Conservation (phyloP, 1,284 basidiomycete genomes). For the Earliella scabrosa region DNA sequence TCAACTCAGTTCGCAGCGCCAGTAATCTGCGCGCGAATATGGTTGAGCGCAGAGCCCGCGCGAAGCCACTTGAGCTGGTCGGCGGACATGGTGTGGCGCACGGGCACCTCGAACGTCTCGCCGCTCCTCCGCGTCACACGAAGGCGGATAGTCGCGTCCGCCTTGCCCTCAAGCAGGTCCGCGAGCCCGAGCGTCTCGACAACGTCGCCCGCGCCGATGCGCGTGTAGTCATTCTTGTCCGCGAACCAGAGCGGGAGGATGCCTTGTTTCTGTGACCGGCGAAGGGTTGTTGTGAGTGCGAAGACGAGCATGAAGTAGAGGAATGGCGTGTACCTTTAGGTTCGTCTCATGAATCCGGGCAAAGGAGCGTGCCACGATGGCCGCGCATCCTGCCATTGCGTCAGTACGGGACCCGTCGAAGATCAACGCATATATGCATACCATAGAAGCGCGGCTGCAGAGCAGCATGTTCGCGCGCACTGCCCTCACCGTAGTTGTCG, state of each 20-base stretch:
- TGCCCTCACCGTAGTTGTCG: slow-evolving; percentile 97
- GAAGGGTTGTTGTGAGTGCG: background rate
- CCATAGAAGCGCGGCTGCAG: slow-evolving; percentile 97
- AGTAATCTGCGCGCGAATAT: slow-evolving; percentile 65
- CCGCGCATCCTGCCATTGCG: slow-evolving; percentile 62
- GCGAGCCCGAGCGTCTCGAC: slow-evolving; percentile 60
- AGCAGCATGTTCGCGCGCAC: slow-evolving; percentile 97
- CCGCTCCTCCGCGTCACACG: slow-evolving; percentile 66
- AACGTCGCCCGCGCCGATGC: slow-evolving; percentile 81
- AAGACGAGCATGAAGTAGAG: too few species aligned
- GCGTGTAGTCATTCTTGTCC: slow-evolving; percentile 84
- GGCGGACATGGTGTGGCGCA: slow-evolving; percentile 85
- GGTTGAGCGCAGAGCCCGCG: slow-evolving; percentile 87
- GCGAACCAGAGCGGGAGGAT: slow-evolving; percentile 90
- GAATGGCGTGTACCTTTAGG: slow-evolving; percentile 67
- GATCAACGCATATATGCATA: slow-evolving; percentile 32
- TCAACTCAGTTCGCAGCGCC: slow-evolving; percentile 7
- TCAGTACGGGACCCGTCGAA: background rate
- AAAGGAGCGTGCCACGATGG: slow-evolving; percentile 91
- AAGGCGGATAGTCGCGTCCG: slow-evolving; percentile 60
- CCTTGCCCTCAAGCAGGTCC: slow-evolving; percentile 59
- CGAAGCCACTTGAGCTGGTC: slow-evolving; percentile 90
- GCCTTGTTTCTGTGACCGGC: slow-evolving; percentile 82
- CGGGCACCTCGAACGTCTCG: slow-evolving; percentile 67
- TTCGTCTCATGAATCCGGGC: slow-evolving; percentile 99